Conservation (phyloP, 305 asterid species). For the Fraxinus platypoda region DNA sequence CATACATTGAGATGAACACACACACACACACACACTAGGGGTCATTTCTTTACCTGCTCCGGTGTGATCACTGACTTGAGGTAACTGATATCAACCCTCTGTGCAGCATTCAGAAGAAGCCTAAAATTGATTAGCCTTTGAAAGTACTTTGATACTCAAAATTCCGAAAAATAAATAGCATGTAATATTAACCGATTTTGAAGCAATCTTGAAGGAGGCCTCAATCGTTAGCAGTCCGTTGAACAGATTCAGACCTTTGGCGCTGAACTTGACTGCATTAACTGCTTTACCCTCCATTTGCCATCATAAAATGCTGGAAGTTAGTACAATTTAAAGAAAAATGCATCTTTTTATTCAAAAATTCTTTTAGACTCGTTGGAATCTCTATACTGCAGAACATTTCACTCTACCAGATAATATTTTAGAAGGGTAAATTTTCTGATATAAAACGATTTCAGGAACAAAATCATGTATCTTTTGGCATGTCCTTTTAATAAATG, state of each 20-base stretch:
- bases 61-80: slow-evolving; percentile 70
- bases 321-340: slow-evolving; percentile 10
- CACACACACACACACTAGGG: neutral
- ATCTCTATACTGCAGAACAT: neutral
- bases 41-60: slow-evolving; percentile 52
- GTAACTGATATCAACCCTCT: slow-evolving; percentile 80
- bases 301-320: slow-evolving; percentile 31
- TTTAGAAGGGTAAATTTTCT: neutral
- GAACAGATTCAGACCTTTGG: slow-evolving; percentile 73
- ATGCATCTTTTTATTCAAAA: neutral
- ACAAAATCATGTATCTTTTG: neutral
- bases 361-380: neutral
- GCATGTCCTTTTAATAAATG: neutral
- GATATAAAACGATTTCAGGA: neutral
- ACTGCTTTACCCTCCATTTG: slow-evolving; percentile 91
- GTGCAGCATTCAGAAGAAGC: slow-evolving; percentile 17
- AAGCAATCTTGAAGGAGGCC: slow-evolving; percentile 67
- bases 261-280: slow-evolving; percentile 74
- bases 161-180: neutral
- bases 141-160: neutral
- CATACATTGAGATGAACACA: neutral
- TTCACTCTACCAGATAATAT: neutral
- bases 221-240: slow-evolving; percentile 68
- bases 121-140: neutral
- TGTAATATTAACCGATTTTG: slow-evolving; percentile 63